Evolutionary conservation across 495 filamentous ascomycete species (phyloP), one percentile per base, ranked within the genome.

Genomic region (Penicillium manginii): DNA sequence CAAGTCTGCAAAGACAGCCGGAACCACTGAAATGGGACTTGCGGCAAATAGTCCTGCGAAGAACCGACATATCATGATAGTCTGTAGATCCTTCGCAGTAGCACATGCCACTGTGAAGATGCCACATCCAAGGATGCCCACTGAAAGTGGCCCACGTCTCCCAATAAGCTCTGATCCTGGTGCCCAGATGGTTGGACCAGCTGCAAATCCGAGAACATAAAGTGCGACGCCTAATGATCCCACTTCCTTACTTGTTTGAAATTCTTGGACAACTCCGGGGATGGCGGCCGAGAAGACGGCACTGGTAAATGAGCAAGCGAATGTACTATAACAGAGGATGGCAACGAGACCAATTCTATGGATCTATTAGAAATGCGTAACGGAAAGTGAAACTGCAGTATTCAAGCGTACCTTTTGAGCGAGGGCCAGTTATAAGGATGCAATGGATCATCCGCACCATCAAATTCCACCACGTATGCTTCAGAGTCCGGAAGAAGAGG

Each of bases 101-200:
- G 83, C 88, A 7, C 79, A 84, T 0, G 66, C 87, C 60, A 91
- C 88, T 2, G 78, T 81, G 64, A 91, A 89, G 37, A 83, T 77
- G 11, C 45, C 45, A 26, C 45, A 47, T 8, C 45, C 45, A 47
- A 2, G 75, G 79, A 2, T 82, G 2, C 45, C 80, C 14, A 88
- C 59, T 54, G 88, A 88, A 68, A 83, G 86, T 1, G 87, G 86
- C 18, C 63, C 70, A 11, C 89, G 51, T 7, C 84, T 78, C 0
- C 86, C 86, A 59, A 82, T 84, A 1, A 86, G 71, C 64, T 97
- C 92, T 11, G 87, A 91, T 4, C 89, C 70, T 0, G 92, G 92
- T 0, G 79, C 83, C 76, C 78, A 88, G 9, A 86, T 54, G 0
- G 80, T 67, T 12, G 85, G 82, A 17, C 84, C 85, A 0, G 79